These are phyloP conservation scores for Termitomyces heimii DNA, from an alignment of 768 basidiomycete species.

Conservation along the genomic window DNA sequence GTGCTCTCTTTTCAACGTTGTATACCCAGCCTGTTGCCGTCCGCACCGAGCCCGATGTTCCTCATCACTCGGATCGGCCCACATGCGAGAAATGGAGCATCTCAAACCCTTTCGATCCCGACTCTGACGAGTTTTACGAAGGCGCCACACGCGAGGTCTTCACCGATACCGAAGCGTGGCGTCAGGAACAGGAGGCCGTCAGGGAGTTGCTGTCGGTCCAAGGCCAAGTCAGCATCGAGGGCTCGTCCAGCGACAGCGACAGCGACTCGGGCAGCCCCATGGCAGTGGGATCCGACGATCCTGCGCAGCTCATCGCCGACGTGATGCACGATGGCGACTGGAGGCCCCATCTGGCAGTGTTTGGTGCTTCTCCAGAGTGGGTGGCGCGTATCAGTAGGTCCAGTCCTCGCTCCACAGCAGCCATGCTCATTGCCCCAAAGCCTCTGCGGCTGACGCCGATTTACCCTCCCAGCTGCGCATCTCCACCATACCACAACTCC, in stretches of 20 bases:
- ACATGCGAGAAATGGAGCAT: slow-evolving; percentile 55
- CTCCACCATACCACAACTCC: slow-evolving; percentile 12
- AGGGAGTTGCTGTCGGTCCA: slow-evolving; percentile 22
- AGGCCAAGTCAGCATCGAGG: slow-evolving; percentile 23
- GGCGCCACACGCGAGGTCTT: slow-evolving; percentile 65
- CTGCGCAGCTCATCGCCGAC: slow-evolving; percentile 30
- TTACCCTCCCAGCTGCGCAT: slow-evolving; percentile 5
- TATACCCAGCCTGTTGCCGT: slow-evolving; percentile 34
- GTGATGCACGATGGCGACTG: slow-evolving; percentile 24
- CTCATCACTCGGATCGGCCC: slow-evolving; percentile 11
- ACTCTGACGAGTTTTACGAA: slow-evolving; percentile 72
- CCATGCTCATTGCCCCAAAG: slow-evolving; percentile 9
- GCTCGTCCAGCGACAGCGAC: slow-evolving; percentile 35
- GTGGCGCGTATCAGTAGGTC: slow-evolving; percentile 3
- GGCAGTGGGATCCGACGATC: slow-evolving; percentile 37
- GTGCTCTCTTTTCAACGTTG: slow-evolving; percentile 48
- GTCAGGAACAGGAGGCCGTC: slow-evolving; percentile 22
- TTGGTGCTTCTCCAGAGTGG: slow-evolving; percentile 6
- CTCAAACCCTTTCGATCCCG: slow-evolving; percentile 69
- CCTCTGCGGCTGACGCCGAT: slow-evolving; percentile 5
- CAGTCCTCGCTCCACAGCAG: background rate
- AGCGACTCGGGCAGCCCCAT: slow-evolving; percentile 46
- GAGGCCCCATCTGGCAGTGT: slow-evolving; percentile 14
- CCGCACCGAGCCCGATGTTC: slow-evolving; percentile 38
- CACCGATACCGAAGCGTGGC: slow-evolving; percentile 37